Percentiles rank a stretch among this genome's conserved stretches.
Evolutionary conservation across 140 eudicot genomes (phyloP).

Genomic region (Senecio squalidus): DNA sequence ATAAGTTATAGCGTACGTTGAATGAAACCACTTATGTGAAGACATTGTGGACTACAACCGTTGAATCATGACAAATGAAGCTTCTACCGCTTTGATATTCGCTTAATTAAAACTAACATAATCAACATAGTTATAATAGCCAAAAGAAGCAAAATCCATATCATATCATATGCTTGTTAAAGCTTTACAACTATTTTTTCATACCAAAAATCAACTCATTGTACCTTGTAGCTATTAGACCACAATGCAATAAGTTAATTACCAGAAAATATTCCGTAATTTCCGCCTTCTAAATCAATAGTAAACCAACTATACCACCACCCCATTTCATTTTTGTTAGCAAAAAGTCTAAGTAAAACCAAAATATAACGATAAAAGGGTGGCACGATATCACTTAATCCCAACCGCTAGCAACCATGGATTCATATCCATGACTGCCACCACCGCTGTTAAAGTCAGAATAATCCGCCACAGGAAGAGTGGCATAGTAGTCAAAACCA

Average conservation of each 20-base stretch:
- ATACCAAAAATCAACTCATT: slow-evolving; percentile 1
- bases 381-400: slow-evolving; percentile 17
- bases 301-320: slow-evolving; percentile 5
- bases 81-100: too few species aligned
- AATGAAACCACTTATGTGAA: too few species aligned
- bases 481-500: neutral
- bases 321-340: slow-evolving; percentile 8
- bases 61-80: too few species aligned
- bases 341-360: slow-evolving; percentile 13
- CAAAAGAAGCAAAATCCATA: slow-evolving; percentile 7
- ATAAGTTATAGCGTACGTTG: too few species aligned
- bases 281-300: neutral
- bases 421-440: slow-evolving; percentile 4
- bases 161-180: neutral
- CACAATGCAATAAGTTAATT: neutral
- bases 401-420: slow-evolving; percentile 47
- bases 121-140: neutral
- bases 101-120: too few species aligned
- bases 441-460: slow-evolving; percentile 11
- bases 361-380: slow-evolving; percentile 8
- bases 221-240: neutral
- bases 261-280: too few species aligned
- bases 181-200: neutral
- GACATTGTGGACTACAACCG: too few species aligned
- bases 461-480: neutral